Conservation (phyloP, 1,284 basidiomycete genomes). For the Ganoderma multipileum region DNA sequence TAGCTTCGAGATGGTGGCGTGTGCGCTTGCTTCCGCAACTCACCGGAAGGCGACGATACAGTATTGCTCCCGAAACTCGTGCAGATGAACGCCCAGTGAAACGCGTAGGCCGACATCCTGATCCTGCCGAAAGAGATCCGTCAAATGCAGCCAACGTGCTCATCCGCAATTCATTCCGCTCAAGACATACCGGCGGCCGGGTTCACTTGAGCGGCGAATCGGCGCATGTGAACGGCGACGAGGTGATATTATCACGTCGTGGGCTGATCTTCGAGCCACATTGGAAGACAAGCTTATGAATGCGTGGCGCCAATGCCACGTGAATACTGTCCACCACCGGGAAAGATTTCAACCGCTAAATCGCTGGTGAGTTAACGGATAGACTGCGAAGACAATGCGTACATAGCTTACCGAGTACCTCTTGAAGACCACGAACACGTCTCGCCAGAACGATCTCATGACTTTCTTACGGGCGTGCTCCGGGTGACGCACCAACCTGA, state of each 20-base stretch:
- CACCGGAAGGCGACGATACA: not conserved
- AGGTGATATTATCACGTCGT: not conserved
- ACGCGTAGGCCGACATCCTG: not conserved
- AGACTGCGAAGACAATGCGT: not conserved
- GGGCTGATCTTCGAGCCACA: not conserved
- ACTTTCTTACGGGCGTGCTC: not conserved
- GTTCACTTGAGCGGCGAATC: not conserved
- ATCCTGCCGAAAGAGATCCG: not conserved
- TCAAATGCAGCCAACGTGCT: not conserved
- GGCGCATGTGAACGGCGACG: not conserved
- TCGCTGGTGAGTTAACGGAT: not conserved
- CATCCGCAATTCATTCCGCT: not conserved
- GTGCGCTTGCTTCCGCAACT: not conserved
- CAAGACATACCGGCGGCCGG: not conserved
- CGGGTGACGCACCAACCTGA: not conserved
- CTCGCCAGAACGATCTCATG: not conserved
- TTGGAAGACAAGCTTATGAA: not conserved
- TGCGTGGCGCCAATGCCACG: not conserved
- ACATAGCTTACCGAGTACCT: not conserved
- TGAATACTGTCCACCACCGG: not conserved
- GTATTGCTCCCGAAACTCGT: slow-evolving; percentile 4
- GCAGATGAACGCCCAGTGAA: not conserved
- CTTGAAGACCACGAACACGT: not conserved
- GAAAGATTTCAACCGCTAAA: slow-evolving; percentile 1
- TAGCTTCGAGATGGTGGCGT: not conserved